phyloP scores from a whole-genome alignment of 176 grass and related monocot species.

The Triticum timopheevii region DNA sequence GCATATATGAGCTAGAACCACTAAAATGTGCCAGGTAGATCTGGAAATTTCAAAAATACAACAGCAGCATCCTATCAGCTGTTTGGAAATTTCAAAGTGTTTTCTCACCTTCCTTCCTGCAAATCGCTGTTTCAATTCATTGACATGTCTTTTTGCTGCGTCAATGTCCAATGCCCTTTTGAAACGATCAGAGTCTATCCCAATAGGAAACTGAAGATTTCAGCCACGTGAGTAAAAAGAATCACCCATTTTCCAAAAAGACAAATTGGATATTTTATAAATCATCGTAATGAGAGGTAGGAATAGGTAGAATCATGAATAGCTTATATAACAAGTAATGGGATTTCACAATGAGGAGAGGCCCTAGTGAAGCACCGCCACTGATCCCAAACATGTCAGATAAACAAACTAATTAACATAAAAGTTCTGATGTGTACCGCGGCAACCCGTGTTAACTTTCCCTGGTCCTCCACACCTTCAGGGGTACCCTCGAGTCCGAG shows the following conservation, averaged over 20 bases:
- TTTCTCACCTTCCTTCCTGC: conserved; percentile 83
- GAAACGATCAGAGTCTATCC: conserved; percentile 99
- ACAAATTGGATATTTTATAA: conserved; percentile 24
- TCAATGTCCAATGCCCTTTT: conserved; percentile 81
- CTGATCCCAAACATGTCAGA: conserved; percentile 12
- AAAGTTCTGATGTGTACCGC: conserved; percentile 56
- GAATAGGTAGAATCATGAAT: conserved; percentile 1
- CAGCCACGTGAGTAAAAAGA: conserved; percentile 48
- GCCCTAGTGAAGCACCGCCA: too few species aligned
- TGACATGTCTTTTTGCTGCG: conserved; percentile 79
- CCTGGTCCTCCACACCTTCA: conserved; percentile 98
- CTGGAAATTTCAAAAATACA: not conserved
- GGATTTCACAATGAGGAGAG: too few species aligned
- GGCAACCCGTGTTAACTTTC: conserved; percentile 90
- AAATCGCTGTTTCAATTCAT: conserved; percentile 61
- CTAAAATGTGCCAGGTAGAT: not conserved
- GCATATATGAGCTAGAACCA: not conserved
- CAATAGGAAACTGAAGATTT: conserved; percentile 99
- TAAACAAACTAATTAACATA: conserved; percentile 9
- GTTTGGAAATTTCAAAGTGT: not conserved
- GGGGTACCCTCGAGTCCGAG: conserved; percentile 98
- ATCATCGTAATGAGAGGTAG: conserved; percentile 3
- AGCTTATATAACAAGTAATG: too few species aligned
- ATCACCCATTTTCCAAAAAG: conserved; percentile 32
- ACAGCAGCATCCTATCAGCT: not conserved